Evolutionary conservation across 495 filamentous ascomycete species (phyloP).

Genomic region (Neurospora cerealis): DNA sequence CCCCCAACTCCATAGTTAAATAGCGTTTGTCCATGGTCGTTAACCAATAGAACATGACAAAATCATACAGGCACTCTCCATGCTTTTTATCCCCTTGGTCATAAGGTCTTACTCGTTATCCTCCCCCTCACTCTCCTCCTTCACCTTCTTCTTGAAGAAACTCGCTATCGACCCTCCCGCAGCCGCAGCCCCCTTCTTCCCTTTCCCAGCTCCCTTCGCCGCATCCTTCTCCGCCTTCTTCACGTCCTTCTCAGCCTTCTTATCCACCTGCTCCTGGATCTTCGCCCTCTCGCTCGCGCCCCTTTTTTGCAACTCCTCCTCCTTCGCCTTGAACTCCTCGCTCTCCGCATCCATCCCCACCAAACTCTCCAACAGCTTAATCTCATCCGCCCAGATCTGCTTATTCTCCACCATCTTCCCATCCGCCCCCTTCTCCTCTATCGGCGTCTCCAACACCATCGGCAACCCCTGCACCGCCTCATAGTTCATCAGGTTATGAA

Average conservation of each 20-base stretch:
- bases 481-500: constrained; percentile 86
- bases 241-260: constrained; percentile 37
- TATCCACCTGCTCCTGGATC: constrained; percentile 64
- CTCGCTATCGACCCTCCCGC: background rate
- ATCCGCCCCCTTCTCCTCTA: constrained; percentile 51
- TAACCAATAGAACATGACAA: background rate
- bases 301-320: constrained; percentile 51
- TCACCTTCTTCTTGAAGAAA: constrained; percentile 21
- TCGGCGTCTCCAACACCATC: constrained; percentile 91
- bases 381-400: constrained; percentile 71
- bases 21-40: background rate
- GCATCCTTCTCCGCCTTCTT: constrained; percentile 39
- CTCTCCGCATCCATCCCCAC: constrained; percentile 71
- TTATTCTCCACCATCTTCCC: constrained; percentile 58
- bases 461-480: constrained; percentile 65
- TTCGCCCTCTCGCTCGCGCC: constrained; percentile 62
- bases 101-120: background rate
- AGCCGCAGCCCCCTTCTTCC: constrained; percentile 1
- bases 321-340: constrained; percentile 54
- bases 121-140: constrained; percentile 29
- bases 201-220: constrained; percentile 19
- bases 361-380: constrained; percentile 79
- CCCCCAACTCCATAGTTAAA: background rate
- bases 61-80: background rate
- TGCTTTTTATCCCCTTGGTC: background rate